phyloP scores from a whole-genome alignment of 202 grass and related monocot species.

The Schoenoplectus tabernaemontani region DNA sequence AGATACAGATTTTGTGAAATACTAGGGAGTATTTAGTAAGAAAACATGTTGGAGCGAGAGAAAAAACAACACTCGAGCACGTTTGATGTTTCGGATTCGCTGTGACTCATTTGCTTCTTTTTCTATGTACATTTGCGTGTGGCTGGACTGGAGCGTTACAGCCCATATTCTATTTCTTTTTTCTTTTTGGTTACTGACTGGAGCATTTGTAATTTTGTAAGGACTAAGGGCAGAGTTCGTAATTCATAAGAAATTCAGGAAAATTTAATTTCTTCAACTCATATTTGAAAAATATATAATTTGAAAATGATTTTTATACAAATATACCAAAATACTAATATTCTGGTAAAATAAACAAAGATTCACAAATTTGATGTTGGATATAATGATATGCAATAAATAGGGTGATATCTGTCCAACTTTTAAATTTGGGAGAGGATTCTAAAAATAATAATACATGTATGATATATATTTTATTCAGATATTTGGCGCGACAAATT shows the following conservation, averaged over 20 bases:
- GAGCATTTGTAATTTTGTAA: too few species aligned
- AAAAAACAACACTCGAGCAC: slow-evolving; percentile 15
- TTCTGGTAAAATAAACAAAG: background rate
- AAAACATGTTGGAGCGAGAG: background rate
- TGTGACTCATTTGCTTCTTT: background rate
- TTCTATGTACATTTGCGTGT: background rate
- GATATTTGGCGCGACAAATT: background rate
- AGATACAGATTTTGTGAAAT: background rate
- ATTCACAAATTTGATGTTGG: background rate
- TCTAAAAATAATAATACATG: background rate
- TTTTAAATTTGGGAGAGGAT: background rate
- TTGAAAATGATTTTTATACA: background rate
- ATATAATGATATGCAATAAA: background rate
- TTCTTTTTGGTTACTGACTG: too few species aligned
- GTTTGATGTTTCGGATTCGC: background rate
- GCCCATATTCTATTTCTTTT: too few species aligned
- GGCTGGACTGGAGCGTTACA: background rate
- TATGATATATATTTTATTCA: background rate
- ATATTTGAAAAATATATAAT: background rate
- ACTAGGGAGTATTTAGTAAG: slow-evolving; percentile 4
- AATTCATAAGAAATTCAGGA: background rate
- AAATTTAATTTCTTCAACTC: background rate
- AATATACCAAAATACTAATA: background rate
- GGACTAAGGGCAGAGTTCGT: background rate
- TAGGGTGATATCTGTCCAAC: background rate